Evolutionary conservation across 2,329 filamentous ascomycete species (phyloP).

Genomic region (Colletotrichum gloeosporioides): DNA sequence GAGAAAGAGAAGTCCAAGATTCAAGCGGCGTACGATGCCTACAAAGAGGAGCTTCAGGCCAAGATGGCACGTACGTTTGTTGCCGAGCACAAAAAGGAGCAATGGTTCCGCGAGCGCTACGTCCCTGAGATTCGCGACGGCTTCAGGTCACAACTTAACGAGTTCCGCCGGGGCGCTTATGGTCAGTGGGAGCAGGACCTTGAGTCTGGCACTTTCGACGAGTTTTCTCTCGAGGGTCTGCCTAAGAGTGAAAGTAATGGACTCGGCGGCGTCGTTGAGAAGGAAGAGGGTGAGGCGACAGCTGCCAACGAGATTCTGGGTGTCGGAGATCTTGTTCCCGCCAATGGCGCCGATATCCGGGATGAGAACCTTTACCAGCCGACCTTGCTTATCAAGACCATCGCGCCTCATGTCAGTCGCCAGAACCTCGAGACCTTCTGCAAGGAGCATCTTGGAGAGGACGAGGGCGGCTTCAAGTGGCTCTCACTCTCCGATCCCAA

Average conservation of each 20-base stretch:
- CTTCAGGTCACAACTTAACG: slow-evolving; percentile 77
- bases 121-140: slow-evolving; percentile 80
- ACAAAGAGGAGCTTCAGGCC: slow-evolving; percentile 72
- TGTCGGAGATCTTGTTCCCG: slow-evolving; percentile 88
- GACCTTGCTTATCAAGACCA: slow-evolving; percentile 95
- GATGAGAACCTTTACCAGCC: slow-evolving; percentile 90
- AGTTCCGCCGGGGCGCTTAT: slow-evolving; percentile 80
- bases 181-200: slow-evolving; percentile 90
- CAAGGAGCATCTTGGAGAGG: slow-evolving; percentile 90
- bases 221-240: slow-evolving; percentile 92
- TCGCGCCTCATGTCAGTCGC: slow-evolving; percentile 93
- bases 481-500: slow-evolving; percentile 96
- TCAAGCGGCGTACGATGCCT: slow-evolving; percentile 70
- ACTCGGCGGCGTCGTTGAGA: slow-evolving; percentile 83
- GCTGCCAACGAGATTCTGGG: slow-evolving; percentile 91
- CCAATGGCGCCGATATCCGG: slow-evolving; percentile 81
- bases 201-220: slow-evolving; percentile 85
- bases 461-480: slow-evolving; percentile 92
- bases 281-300: slow-evolving; percentile 93
- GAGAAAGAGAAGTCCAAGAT: slow-evolving; percentile 82
- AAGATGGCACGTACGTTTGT: slow-evolving; percentile 92
- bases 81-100: slow-evolving; percentile 88
- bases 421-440: slow-evolving; percentile 93
- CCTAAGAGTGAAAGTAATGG: slow-evolving; percentile 94
- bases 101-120: slow-evolving; percentile 98